Conservation (phyloP, 192 early-diverging fungal species). For the Linnemannia schmuckeri region DNA sequence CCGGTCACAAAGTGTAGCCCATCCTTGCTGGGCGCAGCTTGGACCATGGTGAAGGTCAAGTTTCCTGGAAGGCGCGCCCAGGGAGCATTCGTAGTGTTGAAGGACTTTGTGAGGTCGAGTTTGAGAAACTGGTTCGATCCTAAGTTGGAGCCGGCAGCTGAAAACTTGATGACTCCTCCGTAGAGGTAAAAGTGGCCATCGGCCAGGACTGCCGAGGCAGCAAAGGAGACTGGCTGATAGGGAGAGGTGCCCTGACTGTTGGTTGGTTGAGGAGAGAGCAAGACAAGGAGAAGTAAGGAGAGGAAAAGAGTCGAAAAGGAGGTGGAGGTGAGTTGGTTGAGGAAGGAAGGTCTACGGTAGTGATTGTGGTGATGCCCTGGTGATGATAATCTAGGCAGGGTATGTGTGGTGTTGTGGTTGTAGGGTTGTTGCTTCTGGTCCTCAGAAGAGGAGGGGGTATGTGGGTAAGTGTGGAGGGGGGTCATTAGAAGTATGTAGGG, state of each 20-base stretch:
- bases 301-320: constrained; percentile 13
- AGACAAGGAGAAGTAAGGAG: not conserved
- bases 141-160: not conserved
- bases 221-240: constrained; percentile 18
- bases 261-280: not conserved
- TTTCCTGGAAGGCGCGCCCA: constrained; percentile 10
- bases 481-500: not conserved
- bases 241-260: not conserved
- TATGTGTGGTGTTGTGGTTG: not conserved
- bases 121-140: constrained; percentile 34
- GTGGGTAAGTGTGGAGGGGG: not conserved
- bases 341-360: not conserved
- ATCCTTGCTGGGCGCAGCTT: constrained; percentile 16
- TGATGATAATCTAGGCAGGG: not conserved
- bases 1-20: constrained; percentile 36
- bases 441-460: not conserved
- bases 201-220: constrained; percentile 39
- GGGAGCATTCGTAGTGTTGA: constrained; percentile 18
- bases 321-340: not conserved
- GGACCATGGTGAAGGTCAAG: constrained; percentile 30
- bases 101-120: constrained; percentile 33
- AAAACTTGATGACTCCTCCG: constrained; percentile 35
- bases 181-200: constrained; percentile 41
- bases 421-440: not conserved
- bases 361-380: not conserved